Percentiles rank a stretch among this genome's conserved stretches.
Evolutionary conservation across 2,329 filamentous ascomycete species (phyloP).

Genomic region (Ascochyta lentis): DNA sequence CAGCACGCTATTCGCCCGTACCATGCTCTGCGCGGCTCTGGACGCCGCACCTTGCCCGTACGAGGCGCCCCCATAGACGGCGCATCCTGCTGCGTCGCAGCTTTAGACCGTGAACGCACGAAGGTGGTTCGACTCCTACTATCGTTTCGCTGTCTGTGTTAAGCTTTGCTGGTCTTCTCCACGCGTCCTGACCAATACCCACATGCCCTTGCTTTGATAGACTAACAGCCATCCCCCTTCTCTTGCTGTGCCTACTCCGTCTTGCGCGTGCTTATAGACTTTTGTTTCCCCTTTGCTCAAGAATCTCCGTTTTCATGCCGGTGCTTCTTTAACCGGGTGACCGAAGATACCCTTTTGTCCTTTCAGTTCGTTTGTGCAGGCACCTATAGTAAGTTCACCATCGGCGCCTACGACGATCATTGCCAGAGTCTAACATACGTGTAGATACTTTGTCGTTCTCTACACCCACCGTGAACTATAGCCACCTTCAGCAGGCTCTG

Average conservation of each 20-base stretch:
- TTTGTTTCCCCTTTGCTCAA: constrained; percentile 45
- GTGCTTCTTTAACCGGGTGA: constrained; percentile 49
- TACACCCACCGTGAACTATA: constrained; percentile 32
- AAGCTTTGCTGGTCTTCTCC: constrained; percentile 34
- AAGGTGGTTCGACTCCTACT: constrained; percentile 47
- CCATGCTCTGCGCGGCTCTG: constrained; percentile 22
- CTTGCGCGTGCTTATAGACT: constrained; percentile 47
- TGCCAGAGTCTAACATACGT: constrained; percentile 24
- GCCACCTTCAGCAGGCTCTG: constrained; percentile 51
- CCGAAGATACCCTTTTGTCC: constrained; percentile 30
- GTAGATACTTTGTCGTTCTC: constrained; percentile 44
- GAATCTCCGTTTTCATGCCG: constrained; percentile 47
- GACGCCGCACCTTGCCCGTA: constrained; percentile 35
- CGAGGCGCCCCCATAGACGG: constrained; percentile 38
- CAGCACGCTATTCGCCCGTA: constrained; percentile 34
- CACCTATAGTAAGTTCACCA: constrained; percentile 45
- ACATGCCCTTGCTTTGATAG: constrained; percentile 40
- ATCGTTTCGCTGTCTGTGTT: constrained; percentile 40
- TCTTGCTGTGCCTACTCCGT: constrained; percentile 21
- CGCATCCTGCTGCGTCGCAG: constrained; percentile 41
- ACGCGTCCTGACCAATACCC: constrained; percentile 38
- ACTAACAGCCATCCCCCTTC: constrained; percentile 30
- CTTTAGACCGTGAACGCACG: constrained; percentile 30
- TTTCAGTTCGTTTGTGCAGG: constrained; percentile 49
- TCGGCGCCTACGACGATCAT: constrained; percentile 15